Evolutionary conservation across 75 land plant genomes (phyloP), one percentile per base, ranked within the genome.

Genomic region (Pinus tabuliformis): DNA sequence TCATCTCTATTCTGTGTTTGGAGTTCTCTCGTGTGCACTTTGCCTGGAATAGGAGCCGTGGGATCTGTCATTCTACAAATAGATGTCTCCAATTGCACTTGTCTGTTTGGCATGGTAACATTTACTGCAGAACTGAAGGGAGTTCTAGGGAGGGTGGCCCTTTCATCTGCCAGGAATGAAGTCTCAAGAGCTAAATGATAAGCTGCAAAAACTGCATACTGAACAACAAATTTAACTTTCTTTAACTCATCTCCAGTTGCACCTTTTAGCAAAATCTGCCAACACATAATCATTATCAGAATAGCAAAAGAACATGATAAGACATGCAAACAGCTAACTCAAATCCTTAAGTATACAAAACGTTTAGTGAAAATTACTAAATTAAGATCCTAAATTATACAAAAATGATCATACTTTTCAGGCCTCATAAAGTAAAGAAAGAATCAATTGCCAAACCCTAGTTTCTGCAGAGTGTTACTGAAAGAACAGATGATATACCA

Each of bases 131-230:
- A 82, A 72, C 49, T 49, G 36, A 74, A 77, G 26, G 63, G 78
- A 80, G 28, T 82, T 8, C 85, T 81, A 57, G 88, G 89, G 56
- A 96, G 81, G 59, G 83, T 82, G 21, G 89, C 91, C 63, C 89
- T 84, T 77, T 95, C 98, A 81, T 97, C 98, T 49, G 86, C 81
- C 64, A 95, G 84, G 70, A 95, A 97, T 59, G 96, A 97, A 49
- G 91, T 92, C 78, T 97, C 98, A 57, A 95, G 81, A n/a, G 91
- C 90, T 42, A 93, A 84, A 78, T 97, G 98, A 72, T 95, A 89
- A 36, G 99, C 98, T 73, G 88, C 87, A 82, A 89, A 86, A 76
- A 95, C 88, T 15, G 99, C 83, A 77, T 77, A 81, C 62, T 93
- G 90, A 42, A 97, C 72, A 20, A 89, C 92, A 63, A 76, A 65